Conservation (phyloP, 176 grass and related monocot species). For the Zoysia pacifica region DNA sequence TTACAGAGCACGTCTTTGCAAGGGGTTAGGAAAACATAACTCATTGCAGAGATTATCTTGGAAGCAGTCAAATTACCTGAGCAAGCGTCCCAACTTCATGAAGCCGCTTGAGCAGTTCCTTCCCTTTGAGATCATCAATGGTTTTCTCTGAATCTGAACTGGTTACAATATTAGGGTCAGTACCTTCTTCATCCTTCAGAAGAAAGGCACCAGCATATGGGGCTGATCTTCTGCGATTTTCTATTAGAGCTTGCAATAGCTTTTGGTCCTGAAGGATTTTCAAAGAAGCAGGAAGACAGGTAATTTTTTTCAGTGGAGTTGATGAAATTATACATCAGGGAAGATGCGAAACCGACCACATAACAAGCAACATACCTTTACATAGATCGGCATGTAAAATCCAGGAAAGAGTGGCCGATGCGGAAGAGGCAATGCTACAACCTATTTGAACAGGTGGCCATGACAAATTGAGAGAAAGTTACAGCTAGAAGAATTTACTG, state of each 20-base stretch:
- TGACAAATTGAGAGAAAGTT: constrained; percentile 28
- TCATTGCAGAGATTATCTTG: not conserved
- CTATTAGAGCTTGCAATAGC: constrained; percentile 69
- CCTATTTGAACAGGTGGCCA: constrained; percentile 52
- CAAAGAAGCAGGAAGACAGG: constrained; percentile 7
- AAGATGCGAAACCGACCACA: constrained; percentile 13
- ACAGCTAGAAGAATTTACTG: constrained; percentile 27
- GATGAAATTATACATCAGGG: not conserved
- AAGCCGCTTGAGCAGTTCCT: constrained; percentile 85
- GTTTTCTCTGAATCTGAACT: constrained; percentile 81
- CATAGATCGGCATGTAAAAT: constrained; percentile 94
- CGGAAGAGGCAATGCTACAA: constrained; percentile 88
- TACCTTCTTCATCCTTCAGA: constrained; percentile 79
- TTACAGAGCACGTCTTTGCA: constrained; percentile 18
- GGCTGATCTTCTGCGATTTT: constrained; percentile 82
- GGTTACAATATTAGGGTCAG: constrained; percentile 65
- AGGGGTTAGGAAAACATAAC: constrained; percentile 19
- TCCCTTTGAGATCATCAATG: constrained; percentile 94
- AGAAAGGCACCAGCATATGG: constrained; percentile 93
- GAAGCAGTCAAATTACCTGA: constrained; percentile 56
- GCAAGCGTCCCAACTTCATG: constrained; percentile 94
- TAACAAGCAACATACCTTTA: constrained; percentile 62
- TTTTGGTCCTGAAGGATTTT: constrained; percentile 66
- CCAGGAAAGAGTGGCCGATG: constrained; percentile 97
- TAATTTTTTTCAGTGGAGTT: not conserved